Base-by-base conservation (phyloP, 2,329 filamentous ascomycete species). In the Pseudogymnoascus sp. region DNA sequence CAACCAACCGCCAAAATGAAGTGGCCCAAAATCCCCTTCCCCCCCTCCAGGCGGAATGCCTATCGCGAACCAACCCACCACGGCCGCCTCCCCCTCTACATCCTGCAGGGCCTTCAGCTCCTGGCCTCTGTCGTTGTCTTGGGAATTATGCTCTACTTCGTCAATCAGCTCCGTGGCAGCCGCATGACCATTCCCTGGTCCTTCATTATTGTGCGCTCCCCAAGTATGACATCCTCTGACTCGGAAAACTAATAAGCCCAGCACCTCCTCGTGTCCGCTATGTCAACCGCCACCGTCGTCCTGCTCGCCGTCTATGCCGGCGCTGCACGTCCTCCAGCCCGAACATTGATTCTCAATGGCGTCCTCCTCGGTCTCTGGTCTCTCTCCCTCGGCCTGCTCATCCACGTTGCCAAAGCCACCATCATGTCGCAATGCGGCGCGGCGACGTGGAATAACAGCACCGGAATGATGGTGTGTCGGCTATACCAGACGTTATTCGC, bases 391-490 rank as follows among this genome's bases (percentile, higher is more conserved):
- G 25, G 45, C 11, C 45, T 52, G 1, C 45, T 52, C n/a, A 5
- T 52, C 45, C 45, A 30, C 14, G 23, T 52, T 7, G 45, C 45
- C 7, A 52, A 52, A 52, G n/a, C 23, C 1, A 30, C 45, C 4
- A 52, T 52, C 23, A 28, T 7, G 3, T 52, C 45, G 14, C 23
- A 30, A 30, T 52, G 45, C 45, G 16, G 45, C n/a, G 2, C 45
- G 23, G 25, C 45, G 45, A 52, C 45, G 8, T 52, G 45, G 45
- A 52, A 52, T 52, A 52, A 52, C 45, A 52, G 45, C 45, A 30
- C 45, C 0, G 45, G 45, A 8, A 16, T 52, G 8, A 52, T 52
- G 45, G 45, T 52, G 14, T 52, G 45, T 11, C 45, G 45, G 4
- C 45, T 52, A 16, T 52, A 52, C 45, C 23, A 30, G 23, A 52